Conservation (phyloP, 1,284 basidiomycete species). For the Phenoliferia sp. region DNA sequence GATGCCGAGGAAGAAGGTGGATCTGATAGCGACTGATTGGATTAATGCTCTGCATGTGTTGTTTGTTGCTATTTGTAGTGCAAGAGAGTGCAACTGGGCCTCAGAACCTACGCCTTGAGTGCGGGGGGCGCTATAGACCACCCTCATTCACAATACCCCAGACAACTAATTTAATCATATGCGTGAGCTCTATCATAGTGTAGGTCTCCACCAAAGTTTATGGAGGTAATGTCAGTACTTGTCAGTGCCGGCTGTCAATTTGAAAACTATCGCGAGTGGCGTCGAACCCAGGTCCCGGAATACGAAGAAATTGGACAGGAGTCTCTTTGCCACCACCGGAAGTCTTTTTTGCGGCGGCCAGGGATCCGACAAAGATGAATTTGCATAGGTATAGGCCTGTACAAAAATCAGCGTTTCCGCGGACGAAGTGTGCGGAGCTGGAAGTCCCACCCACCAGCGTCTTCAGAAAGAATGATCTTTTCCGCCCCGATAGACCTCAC, state of each 20-base stretch:
- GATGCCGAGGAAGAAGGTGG: background rate
- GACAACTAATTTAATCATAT: background rate
- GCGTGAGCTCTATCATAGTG: background rate
- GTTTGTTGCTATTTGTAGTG: background rate
- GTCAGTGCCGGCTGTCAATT: background rate
- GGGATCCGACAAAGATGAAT: background rate
- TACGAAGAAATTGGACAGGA: slow-evolving; percentile 2
- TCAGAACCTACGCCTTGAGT: background rate
- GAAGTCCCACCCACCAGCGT: background rate
- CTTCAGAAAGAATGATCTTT: background rate
- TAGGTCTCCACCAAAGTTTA: background rate
- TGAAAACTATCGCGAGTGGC: background rate
- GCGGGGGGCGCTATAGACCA: background rate
- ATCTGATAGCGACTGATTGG: background rate
- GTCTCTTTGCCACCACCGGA: background rate
- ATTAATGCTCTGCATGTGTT: no score
- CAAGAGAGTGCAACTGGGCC: background rate
- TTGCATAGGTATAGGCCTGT: slow-evolving; percentile 6
- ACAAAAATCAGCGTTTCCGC: background rate
- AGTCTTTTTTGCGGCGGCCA: background rate
- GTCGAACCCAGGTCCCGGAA: background rate
- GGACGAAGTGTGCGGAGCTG: no score
- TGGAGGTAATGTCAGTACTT: background rate
- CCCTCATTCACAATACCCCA: background rate
- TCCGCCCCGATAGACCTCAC: background rate